Base-by-base conservation (phyloP, 1,139 yeast species). In the Trichomonascaceae sp. region DNA sequence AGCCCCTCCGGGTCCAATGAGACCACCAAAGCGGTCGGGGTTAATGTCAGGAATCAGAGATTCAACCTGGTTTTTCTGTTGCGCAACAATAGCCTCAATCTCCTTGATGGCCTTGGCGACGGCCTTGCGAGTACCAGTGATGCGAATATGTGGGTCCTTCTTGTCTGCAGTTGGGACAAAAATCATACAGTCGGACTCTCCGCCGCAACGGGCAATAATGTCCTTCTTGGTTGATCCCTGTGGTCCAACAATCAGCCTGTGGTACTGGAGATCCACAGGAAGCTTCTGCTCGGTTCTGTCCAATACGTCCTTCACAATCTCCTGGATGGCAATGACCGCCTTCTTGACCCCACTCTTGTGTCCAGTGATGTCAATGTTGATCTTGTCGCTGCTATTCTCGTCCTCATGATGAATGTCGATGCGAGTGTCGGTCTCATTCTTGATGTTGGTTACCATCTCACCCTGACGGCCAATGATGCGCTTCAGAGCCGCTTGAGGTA, bases 391-490 rank as follows among this genome's bases (percentile, higher is more conserved):
- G 43, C 65, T 64, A 26, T 56, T 60, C 23, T 56, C 59, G 40
- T 69, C 69, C 46, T 74, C 71, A 51, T 57, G 59, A 46, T 72
- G 69, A 51, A 79, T 74, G 43, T 71, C 71, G 56, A 82, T 73
- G 45, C 79, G 79, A 35, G 85, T 75, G 41, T 89, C 93, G 36
- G 78, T 68, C 32, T 76, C 82, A 44, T 77, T 92, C 45, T 84
- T 74, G 39, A 92, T 76, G 51, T 80, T 85, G 42, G 76, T 81
- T 48, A 92, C 80, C 39, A 69, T 72, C 45, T 80, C 92, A 55
- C 97, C 97, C 39, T 69, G 66, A 51, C 79, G 82, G 51, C 98
- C 98, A 54, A 92, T 85, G 38, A 92, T 76, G 53, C 87, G 69
- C 13, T 96, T 68, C 42, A 87, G 69, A 16, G 87, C 78, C 45